Conservation (phyloP, 768 basidiomycete species). For the Agrocybe praecox region DNA sequence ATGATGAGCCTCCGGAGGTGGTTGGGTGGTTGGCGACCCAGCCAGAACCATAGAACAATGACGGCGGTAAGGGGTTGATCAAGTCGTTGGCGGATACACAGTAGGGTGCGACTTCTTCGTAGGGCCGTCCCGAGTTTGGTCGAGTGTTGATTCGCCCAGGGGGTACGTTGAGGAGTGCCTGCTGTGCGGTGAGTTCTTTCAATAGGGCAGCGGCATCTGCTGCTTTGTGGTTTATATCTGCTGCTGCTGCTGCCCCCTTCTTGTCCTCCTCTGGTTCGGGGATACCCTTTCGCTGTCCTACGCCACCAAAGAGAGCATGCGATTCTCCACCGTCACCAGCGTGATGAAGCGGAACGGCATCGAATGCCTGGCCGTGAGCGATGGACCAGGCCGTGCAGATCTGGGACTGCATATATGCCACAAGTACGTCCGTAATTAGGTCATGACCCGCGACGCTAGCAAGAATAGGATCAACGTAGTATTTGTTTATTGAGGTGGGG, state of each 20-base stretch:
- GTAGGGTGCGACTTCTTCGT: constrained; percentile 87
- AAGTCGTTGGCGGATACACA: constrained; percentile 98
- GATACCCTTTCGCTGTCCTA: constrained; percentile 82
- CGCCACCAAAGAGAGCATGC: constrained; percentile 81
- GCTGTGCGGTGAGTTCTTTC: constrained; percentile 11
- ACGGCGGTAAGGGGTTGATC: constrained; percentile 95
- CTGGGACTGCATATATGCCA: constrained; percentile 88
- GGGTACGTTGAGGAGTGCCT: constrained; percentile 59
- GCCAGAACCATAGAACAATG: constrained; percentile 91
- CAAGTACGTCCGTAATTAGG: constrained; percentile 87
- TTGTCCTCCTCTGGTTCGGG: constrained; percentile 45
- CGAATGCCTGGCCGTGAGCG: constrained; percentile 65
- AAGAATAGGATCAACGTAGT: constrained; percentile 84
- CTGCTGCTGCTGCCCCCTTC: constrained; percentile 31
- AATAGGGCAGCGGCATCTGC: constrained; percentile 30
- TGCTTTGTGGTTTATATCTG: constrained; percentile 23
- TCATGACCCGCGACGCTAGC: constrained; percentile 82
- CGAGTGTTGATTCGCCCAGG: constrained; percentile 70
- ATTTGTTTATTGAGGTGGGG: constrained; percentile 63
- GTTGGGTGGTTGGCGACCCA: constrained; percentile 83
- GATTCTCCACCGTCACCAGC: constrained; percentile 36
- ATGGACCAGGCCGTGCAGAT: constrained; percentile 86
- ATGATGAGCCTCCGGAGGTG: constrained; percentile 35
- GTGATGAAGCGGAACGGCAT: constrained; percentile 50
- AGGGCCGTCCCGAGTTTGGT: constrained; percentile 54